Conservation (phyloP, 179 eudicot species). For the Amaranthus tricolor region DNA sequence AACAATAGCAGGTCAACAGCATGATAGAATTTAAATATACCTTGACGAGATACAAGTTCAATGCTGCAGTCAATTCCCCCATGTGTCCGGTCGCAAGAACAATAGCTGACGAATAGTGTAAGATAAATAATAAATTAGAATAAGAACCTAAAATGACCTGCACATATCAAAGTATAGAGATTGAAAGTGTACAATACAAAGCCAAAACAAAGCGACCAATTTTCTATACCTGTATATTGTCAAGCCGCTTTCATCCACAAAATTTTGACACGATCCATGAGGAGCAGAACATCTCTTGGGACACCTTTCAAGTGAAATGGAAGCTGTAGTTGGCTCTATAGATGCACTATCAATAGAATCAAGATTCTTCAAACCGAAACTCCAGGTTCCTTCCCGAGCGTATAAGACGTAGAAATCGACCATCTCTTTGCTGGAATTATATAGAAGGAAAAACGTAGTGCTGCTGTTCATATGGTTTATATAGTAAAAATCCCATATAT, state of each 20-base stretch:
- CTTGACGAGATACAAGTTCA: slow-evolving; percentile 69
- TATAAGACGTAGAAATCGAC: slow-evolving; percentile 72
- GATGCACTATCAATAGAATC: slow-evolving; percentile 28
- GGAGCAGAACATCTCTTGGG: slow-evolving; percentile 76
- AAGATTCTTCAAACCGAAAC: slow-evolving; percentile 57
- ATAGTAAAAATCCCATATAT: slow-evolving; percentile 70
- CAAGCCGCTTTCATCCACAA: slow-evolving; percentile 80
- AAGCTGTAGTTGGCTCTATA: slow-evolving; percentile 39
- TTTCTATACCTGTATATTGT: slow-evolving; percentile 60
- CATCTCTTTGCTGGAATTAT: slow-evolving; percentile 56
- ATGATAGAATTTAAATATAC: slow-evolving; percentile 33
- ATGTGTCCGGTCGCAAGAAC: slow-evolving; percentile 78
- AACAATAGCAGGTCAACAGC: neutral
- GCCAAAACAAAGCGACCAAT: neutral
- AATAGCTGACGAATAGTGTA: slow-evolving; percentile 50
- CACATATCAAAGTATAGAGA: neutral
- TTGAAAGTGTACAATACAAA: neutral
- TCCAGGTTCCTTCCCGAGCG: slow-evolving; percentile 81
- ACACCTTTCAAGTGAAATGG: slow-evolving; percentile 85
- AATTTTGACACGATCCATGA: slow-evolving; percentile 66
- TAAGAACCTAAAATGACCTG: neutral
- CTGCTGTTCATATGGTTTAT: slow-evolving; percentile 59
- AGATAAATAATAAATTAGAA: neutral
- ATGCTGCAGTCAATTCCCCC: slow-evolving; percentile 94
- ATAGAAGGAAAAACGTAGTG: slow-evolving; percentile 61